Percentiles rank a stretch among this genome's conserved stretches.
Evolutionary conservation across 129 eudicot genomes (phyloP).

Genomic region (Lonicera japonica): DNA sequence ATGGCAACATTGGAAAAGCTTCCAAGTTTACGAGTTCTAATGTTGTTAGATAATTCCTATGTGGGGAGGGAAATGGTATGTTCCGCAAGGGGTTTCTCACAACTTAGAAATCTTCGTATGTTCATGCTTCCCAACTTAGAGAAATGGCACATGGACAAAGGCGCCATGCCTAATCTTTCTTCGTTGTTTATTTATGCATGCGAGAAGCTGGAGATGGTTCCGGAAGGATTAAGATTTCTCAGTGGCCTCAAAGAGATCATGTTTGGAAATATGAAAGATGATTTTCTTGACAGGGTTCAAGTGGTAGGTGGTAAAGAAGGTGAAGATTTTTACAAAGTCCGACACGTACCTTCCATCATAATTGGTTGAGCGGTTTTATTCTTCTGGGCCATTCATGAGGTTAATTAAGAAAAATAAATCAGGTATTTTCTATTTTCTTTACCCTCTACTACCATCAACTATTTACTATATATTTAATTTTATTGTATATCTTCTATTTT

Average conservation of each 20-base stretch:
- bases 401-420: too few relatives aligned
- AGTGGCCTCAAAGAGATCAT: neutral
- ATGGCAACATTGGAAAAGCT: neutral
- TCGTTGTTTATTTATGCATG: neutral
- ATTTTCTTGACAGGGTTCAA: neutral
- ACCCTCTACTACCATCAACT: too few relatives aligned
- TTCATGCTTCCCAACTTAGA: neutral
- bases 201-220: conserved; percentile 1
- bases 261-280: neutral
- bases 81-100: neutral
- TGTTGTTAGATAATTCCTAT: too few relatives aligned
- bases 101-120: neutral
- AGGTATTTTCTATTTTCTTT: too few relatives aligned
- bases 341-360: neutral
- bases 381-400: too few relatives aligned
- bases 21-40: neutral
- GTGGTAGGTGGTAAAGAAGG: neutral
- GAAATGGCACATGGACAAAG: neutral
- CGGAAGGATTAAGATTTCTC: conserved; percentile 6
- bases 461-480: too few relatives aligned
- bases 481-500: too few relatives aligned
- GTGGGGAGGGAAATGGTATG: too few relatives aligned
- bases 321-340: neutral
- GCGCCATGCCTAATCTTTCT: conserved; percentile 5
- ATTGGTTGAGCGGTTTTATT: too few relatives aligned